Base-by-base conservation (phyloP, 2,329 filamentous ascomycete genomes). In the Ceratocystis papillata region DNA sequence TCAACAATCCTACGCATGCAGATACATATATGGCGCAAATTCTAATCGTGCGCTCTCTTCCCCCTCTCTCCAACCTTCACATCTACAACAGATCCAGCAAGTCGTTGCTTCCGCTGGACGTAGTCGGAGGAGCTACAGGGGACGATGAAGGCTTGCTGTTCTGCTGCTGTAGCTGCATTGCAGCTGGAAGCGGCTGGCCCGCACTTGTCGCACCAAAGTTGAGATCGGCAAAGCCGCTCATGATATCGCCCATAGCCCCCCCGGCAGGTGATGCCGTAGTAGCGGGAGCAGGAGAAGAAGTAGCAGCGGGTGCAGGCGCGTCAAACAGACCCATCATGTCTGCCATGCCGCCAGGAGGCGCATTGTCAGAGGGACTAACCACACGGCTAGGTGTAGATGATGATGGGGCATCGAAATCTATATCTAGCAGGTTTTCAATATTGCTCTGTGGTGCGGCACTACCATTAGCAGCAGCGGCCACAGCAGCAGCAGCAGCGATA, bases 321-420 rank as follows among this genome's bases (percentile, higher is more conserved):
- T 87, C 87, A 68, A 89, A 89, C 74, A 90, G 79, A 66, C 86
- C 87, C 76, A 85, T 85, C 78, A 86, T 85, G 70, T 85, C 82
- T 8, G 82, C 83, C 77, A 85, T 82, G 62, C 78, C 78, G 46
- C 81, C 78, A 37, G 75, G 78, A 2, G 74, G 66, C 12, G 72
- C 73, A 67, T 73, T 75, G 30, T 73, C 77, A 5, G 79, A 75
- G 2, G 88, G 88, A 70, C 86, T 89, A 46, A 81, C 83, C 25
- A 87, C 80, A 64, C 88, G 79, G 69, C 88, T 85, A 3, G 88
- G 87, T 37, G 87, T 90, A 48, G 82, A 84, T 12, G 89, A 93
- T n/a, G 94, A 93, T 2, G 93, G 93, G 2, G 89, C 92, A 73
- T 97, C 94, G 73, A 96, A 96, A 75, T 96, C 91, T 72, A 96